These are phyloP conservation scores for Aurifilum marmelostoma DNA, from an alignment of 2,329 filamentous ascomycete species.

Conservation along the genomic window DNA sequence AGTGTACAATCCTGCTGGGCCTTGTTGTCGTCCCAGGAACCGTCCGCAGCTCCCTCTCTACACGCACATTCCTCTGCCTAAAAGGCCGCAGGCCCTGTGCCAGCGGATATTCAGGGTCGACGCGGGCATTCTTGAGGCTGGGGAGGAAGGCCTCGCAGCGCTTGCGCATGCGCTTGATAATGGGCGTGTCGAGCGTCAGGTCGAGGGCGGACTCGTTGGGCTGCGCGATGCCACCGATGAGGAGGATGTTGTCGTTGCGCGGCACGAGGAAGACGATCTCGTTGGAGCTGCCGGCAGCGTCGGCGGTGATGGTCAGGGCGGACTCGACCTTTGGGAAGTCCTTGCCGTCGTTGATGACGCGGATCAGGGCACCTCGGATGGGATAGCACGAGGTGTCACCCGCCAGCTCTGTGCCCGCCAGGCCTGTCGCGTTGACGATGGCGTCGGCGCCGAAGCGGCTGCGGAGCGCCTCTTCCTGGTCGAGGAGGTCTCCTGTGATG, in stretches of 20 bases:
- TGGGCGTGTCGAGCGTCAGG: slow-evolving; percentile 43
- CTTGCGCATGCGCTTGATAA: slow-evolving; percentile 46
- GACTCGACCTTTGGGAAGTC: slow-evolving; percentile 46
- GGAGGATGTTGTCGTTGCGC: slow-evolving; percentile 47
- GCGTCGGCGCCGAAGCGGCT: slow-evolving; percentile 43
- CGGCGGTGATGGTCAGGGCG: slow-evolving; percentile 46
- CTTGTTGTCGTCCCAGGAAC: slow-evolving; percentile 29
- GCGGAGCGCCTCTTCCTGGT: slow-evolving; percentile 40
- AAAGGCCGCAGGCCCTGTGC: slow-evolving; percentile 49
- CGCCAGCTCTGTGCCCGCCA: slow-evolving; percentile 42
- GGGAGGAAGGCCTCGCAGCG: slow-evolving; percentile 49
- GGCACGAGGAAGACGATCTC: slow-evolving; percentile 50
- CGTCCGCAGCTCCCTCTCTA: slow-evolving; percentile 45
- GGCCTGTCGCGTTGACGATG: slow-evolving; percentile 49
- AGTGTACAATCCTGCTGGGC: slow-evolving; percentile 45
- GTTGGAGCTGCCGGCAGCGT: slow-evolving; percentile 39
- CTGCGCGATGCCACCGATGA: slow-evolving; percentile 45
- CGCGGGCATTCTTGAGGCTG: slow-evolving; percentile 42
- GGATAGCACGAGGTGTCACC: slow-evolving; percentile 46
- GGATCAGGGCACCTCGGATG: slow-evolving; percentile 47
- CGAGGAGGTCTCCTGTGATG: slow-evolving; percentile 41
- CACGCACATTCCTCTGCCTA: slow-evolving; percentile 44
- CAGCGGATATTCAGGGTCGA: slow-evolving; percentile 46
- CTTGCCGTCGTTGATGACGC: slow-evolving; percentile 49
- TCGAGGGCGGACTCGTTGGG: slow-evolving; percentile 42